Evolutionary conservation across 2,329 filamentous ascomycete genomes (phyloP).

Genomic region (Ceratocystis albifundus): DNA sequence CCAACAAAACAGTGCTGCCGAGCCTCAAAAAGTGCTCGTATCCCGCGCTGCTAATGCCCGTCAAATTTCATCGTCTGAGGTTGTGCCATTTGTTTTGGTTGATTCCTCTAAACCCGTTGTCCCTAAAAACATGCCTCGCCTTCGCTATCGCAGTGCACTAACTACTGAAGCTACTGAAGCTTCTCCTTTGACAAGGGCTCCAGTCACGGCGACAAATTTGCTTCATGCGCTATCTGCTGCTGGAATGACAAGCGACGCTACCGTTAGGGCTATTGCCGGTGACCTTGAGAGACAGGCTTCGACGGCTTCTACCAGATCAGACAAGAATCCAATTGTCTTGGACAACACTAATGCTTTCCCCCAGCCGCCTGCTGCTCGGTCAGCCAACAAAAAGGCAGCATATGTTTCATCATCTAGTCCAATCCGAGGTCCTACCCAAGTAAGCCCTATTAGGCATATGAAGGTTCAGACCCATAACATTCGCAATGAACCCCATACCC

Average conservation of each 20-base stretch:
- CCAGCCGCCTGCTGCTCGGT: slow-evolving; percentile 9
- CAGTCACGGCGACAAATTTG: neutral
- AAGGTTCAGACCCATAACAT: slow-evolving; percentile 3
- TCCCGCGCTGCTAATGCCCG: slow-evolving; percentile 38
- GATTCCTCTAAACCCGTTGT: slow-evolving; percentile 17
- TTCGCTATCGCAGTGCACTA: slow-evolving; percentile 18
- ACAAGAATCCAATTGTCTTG: slow-evolving; percentile 16
- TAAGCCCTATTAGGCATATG: neutral
- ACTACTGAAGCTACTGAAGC: neutral
- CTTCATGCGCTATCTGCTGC: neutral
- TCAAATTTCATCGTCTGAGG: slow-evolving; percentile 32
- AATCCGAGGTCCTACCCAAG: neutral
- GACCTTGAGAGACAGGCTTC: slow-evolving; percentile 12
- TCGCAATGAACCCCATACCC: slow-evolving; percentile 11
- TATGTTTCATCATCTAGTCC: neutral
- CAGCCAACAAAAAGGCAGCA: neutral
- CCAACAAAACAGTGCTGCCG: neutral
- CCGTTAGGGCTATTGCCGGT: neutral
- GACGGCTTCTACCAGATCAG: slow-evolving; percentile 4
- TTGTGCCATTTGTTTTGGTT: slow-evolving; percentile 16
- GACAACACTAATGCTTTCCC: slow-evolving; percentile 17
- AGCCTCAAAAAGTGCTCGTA: neutral
- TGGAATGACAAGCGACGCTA: neutral
- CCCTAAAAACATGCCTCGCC: slow-evolving; percentile 21
- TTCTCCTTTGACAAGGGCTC: neutral